Conservation (phyloP, 2,329 filamentous ascomycete genomes). For the Pestalotiopsis sp. region DNA sequence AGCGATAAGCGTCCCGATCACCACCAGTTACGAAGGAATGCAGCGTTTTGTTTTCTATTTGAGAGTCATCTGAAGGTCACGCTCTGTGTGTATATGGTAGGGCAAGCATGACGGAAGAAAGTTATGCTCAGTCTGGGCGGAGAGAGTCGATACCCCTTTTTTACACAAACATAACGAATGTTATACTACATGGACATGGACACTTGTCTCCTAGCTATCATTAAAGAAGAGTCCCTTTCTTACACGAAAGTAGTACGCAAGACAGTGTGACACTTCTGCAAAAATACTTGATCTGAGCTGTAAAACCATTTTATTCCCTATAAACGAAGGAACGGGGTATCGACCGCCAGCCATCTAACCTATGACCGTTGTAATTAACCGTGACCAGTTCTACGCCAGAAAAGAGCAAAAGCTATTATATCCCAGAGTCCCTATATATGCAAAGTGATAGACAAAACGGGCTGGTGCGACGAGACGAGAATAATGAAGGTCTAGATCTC, state of each 20-base stretch:
- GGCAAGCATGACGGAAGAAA: slow-evolving; percentile 2
- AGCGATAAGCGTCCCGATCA: background rate
- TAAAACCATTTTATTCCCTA: background rate
- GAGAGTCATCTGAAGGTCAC: background rate
- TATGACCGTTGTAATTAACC: background rate
- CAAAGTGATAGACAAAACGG: background rate
- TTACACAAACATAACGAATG: background rate
- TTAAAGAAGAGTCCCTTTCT: background rate
- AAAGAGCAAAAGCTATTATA: background rate
- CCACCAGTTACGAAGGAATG: background rate
- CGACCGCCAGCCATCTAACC: slow-evolving; percentile 13
- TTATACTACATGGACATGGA: background rate
- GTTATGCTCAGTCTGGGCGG: background rate
- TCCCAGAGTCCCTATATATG: background rate
- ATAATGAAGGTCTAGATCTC: background rate
- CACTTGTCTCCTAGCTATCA: background rate
- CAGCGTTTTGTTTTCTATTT: background rate
- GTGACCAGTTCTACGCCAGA: background rate
- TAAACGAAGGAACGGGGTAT: slow-evolving; percentile 11
- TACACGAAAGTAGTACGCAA: background rate
- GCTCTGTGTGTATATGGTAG: background rate
- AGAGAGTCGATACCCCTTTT: background rate
- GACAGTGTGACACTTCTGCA: background rate
- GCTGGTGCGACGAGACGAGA: background rate
- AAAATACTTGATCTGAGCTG: background rate